Evolutionary conservation across 2,329 filamentous ascomycete genomes (phyloP).

Genomic region (Chaetomium strumarium): DNA sequence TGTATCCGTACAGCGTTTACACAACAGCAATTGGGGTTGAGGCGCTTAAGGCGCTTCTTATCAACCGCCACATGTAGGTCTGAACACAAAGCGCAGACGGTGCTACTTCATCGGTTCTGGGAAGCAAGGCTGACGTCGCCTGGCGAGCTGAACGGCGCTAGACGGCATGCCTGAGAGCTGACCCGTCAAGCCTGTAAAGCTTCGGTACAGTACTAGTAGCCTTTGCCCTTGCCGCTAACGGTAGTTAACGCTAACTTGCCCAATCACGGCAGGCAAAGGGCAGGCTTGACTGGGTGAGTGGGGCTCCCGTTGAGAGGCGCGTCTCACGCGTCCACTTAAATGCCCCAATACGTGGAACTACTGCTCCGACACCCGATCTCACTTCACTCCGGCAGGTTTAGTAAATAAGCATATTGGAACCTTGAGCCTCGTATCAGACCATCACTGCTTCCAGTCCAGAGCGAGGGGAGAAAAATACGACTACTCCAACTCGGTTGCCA

Average conservation of each 20-base stretch:
- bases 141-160: background rate
- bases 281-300: too few species aligned
- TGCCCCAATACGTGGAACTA: background rate
- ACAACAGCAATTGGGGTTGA: background rate
- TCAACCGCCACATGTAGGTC: too few species aligned
- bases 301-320: too few species aligned
- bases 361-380: background rate
- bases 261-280: background rate
- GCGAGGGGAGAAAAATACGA: too few species aligned
- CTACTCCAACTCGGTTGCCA: too few species aligned
- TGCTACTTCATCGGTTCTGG: background rate
- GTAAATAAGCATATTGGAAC: background rate
- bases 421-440: background rate
- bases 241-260: too few species aligned
- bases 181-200: too few species aligned
- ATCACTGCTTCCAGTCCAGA: too few species aligned
- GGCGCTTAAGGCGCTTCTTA: too few species aligned
- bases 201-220: too few species aligned
- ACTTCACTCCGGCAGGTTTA: slow-evolving; percentile 12
- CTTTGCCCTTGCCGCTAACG: background rate
- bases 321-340: slow-evolving; percentile 20
- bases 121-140: slow-evolving; percentile 13
- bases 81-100: background rate
- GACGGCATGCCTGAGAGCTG: background rate
- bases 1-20: slow-evolving; percentile 30